Evolutionary conservation across 345 rosid species (phyloP).

Genomic region (Eucalyptus virginea): DNA sequence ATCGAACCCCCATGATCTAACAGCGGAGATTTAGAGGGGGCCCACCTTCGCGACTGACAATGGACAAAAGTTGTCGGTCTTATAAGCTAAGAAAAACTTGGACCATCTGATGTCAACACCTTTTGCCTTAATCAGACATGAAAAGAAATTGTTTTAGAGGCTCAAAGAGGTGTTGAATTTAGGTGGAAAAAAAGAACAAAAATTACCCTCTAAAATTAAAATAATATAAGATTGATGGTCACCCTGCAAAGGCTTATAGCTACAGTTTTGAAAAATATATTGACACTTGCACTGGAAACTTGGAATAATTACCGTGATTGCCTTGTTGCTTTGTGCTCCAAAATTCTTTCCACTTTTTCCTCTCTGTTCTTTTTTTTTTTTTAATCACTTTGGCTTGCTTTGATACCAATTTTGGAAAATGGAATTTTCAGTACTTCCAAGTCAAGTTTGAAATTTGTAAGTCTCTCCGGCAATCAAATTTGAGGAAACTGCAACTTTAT

Average conservation of each 20-base stretch:
- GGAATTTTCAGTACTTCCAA: background rate
- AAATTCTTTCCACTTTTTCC: background rate
- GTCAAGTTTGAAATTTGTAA: no score
- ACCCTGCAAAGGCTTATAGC: background rate
- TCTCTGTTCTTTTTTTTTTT: no score
- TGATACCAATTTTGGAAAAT: background rate
- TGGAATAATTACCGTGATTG: constrained; percentile 2
- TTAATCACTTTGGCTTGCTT: constrained; percentile 7
- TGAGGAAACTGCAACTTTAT: background rate
- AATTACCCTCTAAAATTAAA: background rate
- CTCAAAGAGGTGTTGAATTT: background rate
- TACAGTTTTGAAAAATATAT: background rate
- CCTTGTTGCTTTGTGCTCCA: background rate
- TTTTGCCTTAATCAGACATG: background rate
- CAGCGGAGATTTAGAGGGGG: background rate
- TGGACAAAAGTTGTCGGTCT: background rate
- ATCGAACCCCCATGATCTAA: background rate
- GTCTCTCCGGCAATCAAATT: no score
- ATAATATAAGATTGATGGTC: background rate
- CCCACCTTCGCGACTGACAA: background rate
- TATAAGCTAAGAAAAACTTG: background rate
- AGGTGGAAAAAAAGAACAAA: background rate
- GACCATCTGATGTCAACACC: background rate
- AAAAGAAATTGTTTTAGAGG: background rate
- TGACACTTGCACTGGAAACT: constrained; percentile 7